Conservation (phyloP, 352 stramenopile genomes). For the Globisporangium apiculatum region DNA sequence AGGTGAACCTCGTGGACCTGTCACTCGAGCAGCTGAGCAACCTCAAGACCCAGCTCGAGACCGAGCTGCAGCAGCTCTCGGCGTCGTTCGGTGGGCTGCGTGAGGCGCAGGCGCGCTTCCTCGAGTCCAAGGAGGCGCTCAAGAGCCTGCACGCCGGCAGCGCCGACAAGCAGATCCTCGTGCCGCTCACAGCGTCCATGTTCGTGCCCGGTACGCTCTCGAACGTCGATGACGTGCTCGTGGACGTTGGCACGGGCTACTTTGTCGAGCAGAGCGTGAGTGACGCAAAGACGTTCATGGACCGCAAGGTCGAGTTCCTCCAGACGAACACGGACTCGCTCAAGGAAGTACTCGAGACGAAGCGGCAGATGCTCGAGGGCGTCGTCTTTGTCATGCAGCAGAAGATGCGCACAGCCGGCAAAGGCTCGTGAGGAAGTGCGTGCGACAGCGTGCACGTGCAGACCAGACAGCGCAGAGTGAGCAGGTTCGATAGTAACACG, state of each 20-base stretch:
- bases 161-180: slow-evolving; percentile 83
- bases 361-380: slow-evolving; percentile 77
- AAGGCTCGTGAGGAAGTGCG: slow-evolving; percentile 1
- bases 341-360: slow-evolving; percentile 78
- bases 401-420: slow-evolving; percentile 47
- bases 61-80: slow-evolving; percentile 75
- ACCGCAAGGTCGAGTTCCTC: slow-evolving; percentile 89
- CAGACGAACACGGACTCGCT: slow-evolving; percentile 92
- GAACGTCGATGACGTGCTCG: slow-evolving; percentile 84
- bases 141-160: slow-evolving; percentile 43
- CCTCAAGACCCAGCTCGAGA: slow-evolving; percentile 86
- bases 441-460: too few relatives aligned
- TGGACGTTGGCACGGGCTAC: slow-evolving; percentile 94
- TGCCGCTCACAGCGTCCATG: slow-evolving; percentile 93
- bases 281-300: slow-evolving; percentile 89
- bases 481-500: not conserved
- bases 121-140: slow-evolving; percentile 75
- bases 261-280: slow-evolving; percentile 89
- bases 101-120: slow-evolving; percentile 71
- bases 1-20: slow-evolving; percentile 84
- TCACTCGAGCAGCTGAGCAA: slow-evolving; percentile 91
- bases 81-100: slow-evolving; percentile 61
- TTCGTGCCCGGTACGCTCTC: slow-evolving; percentile 89
- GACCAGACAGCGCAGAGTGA: not conserved
- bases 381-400: slow-evolving; percentile 83